Base-by-base conservation (phyloP, 164 flowering plant species). In the Macadamia integrifolia region DNA sequence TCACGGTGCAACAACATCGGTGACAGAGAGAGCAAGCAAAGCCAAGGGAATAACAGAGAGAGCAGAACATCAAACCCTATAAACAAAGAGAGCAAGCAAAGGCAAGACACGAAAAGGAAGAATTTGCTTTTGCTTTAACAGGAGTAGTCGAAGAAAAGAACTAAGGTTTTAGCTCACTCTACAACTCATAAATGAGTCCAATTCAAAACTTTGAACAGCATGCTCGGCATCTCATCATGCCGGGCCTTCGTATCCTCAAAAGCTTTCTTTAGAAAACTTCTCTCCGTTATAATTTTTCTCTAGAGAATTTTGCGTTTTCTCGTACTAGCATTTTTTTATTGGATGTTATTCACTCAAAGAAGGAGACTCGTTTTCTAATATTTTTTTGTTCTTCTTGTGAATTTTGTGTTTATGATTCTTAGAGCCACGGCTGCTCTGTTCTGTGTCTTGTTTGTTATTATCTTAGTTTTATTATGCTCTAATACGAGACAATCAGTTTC, bases 161-260 rank as follows among this genome's bases (percentile, higher is more conserved):
- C 14, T 62, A 62, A 63, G 73, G 73, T 64, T 70, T 70, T 12
- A 55, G 9, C 52, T 23, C 23, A 32, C 62, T 49, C 55, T 63
- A 17, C 62, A 62, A 61, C 68, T 64, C 18, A 58, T 61, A 61
- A 53, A 94, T 94, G 99, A 87, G 97, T 80, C 97, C 99, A 0
- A 79, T 94, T 69, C 97, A 86, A 89, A 90, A 90, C 81, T 87
- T 92, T 85, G 99, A 94, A 80, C 90, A 84, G 46, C 99, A 88
- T 66, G 75, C 99, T 62, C 84, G 89, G 30, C 83, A 72, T 57
- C 90, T 94, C 56, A 63, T 92, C 71, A 97, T 89, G 56, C 87
- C 88, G 9, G 89, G 86, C 71, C 78, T 85, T 65, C 44, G 98
- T 92, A 91, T 5, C 50, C 43, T 50, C 69, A 58, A 67, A 66